Evolutionary conservation across 305 asterid genomes (phyloP).

Genomic region (Fraxinus dipetala): DNA sequence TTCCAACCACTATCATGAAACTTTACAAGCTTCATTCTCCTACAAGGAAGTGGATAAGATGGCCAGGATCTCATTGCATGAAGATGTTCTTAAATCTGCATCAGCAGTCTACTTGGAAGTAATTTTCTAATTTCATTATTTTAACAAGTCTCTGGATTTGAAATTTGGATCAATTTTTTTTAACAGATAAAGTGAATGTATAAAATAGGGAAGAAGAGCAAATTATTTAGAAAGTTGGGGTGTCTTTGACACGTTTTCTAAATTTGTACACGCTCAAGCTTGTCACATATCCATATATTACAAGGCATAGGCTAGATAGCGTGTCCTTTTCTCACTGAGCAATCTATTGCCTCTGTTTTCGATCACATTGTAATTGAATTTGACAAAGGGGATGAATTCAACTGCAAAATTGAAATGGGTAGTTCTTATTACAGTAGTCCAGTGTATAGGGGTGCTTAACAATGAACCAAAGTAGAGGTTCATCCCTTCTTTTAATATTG

Average conservation of each 20-base stretch:
- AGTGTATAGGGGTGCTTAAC: not conserved
- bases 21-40: constrained; percentile 31
- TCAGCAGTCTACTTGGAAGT: constrained; percentile 70
- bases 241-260: not conserved
- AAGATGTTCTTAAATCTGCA: constrained; percentile 68
- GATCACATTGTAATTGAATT: not conserved
- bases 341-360: not conserved
- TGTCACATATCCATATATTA: not conserved
- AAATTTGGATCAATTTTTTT: not conserved
- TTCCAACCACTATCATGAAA: constrained; percentile 30
- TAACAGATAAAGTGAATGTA: not conserved
- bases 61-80: constrained; percentile 68
- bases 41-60: constrained; percentile 57
- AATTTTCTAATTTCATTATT: constrained; percentile 25
- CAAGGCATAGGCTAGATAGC: not conserved
- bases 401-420: not conserved
- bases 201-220: not conserved
- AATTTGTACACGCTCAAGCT: not conserved
- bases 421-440: not conserved
- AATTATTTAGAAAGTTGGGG: not conserved
- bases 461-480: not conserved
- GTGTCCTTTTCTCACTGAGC: not conserved
- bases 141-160: not conserved
- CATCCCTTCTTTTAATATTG: not conserved
- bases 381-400: not conserved